Evolutionary conservation across 176 grass and related monocot species (phyloP).

Genomic region (Avena sativa): DNA sequence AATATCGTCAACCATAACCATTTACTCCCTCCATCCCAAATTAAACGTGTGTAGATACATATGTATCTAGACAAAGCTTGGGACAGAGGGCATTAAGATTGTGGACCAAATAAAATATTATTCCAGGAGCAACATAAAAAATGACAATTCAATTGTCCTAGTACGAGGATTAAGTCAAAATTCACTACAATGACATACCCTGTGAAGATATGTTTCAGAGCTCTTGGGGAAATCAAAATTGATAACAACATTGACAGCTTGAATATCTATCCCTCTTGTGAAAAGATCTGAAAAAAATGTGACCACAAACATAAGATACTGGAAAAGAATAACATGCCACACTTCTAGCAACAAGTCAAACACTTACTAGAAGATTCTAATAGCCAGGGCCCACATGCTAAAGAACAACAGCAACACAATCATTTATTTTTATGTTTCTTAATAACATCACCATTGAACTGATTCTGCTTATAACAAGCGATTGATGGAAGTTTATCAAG

Average conservation of each 20-base stretch:
- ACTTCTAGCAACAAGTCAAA: conserved; percentile 19
- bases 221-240: conserved; percentile 99
- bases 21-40: too few relatives aligned
- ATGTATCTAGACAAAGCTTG: too few relatives aligned
- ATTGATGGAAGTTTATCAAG: conserved; percentile 21
- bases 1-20: conserved; percentile 27
- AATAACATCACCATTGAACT: conserved; percentile 37
- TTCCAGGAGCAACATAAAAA: background rate
- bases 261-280: conserved; percentile 98
- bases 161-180: conserved; percentile 2
- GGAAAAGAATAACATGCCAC: background rate
- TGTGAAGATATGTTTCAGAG: conserved; percentile 98
- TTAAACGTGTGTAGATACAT: too few relatives aligned
- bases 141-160: background rate
- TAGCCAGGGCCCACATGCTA: background rate
- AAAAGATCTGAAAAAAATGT: conserved; percentile 81
- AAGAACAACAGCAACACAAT: background rate
- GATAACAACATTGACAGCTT: conserved; percentile 99
- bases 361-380: conserved; percentile 15
- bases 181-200: conserved; percentile 57
- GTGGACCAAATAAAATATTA: background rate
- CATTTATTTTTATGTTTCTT: background rate
- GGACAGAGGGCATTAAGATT: background rate
- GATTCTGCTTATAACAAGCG: conserved; percentile 19
- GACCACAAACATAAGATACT: conserved; percentile 21